phyloP scores from a whole-genome alignment of 2,329 filamentous ascomycete species.

The Colletotrichum filicis region DNA sequence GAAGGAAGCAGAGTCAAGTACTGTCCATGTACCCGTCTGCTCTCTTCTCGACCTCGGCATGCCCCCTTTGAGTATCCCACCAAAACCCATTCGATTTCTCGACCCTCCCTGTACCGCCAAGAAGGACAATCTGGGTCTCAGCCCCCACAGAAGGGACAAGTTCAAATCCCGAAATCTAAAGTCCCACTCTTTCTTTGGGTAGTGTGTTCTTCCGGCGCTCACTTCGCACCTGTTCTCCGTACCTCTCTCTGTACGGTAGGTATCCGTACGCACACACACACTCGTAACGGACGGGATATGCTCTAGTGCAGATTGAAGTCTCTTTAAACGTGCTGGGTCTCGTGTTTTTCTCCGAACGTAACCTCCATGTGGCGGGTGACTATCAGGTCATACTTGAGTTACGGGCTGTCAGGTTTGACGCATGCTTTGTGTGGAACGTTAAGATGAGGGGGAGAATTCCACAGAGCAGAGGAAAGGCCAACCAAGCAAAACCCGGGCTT shows the following conservation, averaged over 20 bases:
- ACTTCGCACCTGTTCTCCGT: neutral
- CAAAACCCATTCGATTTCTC: neutral
- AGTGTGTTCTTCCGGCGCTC: neutral
- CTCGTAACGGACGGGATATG: neutral
- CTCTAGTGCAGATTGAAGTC: neutral
- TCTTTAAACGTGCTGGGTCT: conserved; percentile 4
- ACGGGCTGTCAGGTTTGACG: neutral
- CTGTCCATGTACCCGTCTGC: neutral
- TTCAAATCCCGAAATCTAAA: conserved; percentile 27
- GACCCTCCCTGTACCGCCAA: conserved; percentile 1
- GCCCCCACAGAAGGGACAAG: conserved; percentile 17
- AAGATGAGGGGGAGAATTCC: neutral
- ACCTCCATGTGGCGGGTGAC: neutral
- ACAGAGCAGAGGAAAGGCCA: too few relatives aligned
- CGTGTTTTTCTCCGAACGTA: conserved; percentile 17
- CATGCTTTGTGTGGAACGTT: neutral
- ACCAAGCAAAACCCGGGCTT: neutral
- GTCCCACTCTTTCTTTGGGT: conserved; percentile 11
- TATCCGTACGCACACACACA: neutral
- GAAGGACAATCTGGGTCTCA: conserved; percentile 3
- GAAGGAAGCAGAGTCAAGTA: neutral
- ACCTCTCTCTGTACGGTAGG: too few relatives aligned
- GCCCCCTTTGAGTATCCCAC: neutral
- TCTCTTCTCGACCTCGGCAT: conserved; percentile 1
- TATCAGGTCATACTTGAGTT: neutral